A percentile compares a stretch with the other conserved stretches of the same genome.
Evolutionary conservation across 1,139 yeast genomes (phyloP).

Genomic region (Taphrina populina): DNA sequence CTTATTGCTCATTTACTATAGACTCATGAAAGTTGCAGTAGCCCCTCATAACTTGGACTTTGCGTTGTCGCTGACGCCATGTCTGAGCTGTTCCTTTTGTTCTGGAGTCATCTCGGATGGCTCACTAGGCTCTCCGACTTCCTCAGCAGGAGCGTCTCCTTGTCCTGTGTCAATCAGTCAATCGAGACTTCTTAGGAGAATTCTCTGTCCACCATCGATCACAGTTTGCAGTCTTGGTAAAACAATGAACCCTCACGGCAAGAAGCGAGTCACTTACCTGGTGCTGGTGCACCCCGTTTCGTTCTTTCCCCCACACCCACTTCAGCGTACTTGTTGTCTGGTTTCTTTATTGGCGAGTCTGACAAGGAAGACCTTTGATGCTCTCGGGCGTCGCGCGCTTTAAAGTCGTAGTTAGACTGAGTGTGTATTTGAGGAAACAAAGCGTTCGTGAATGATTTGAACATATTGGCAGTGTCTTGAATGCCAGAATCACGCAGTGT

Average conservation of each 20-base stretch:
- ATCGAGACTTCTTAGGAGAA: neutral
- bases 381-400: constrained; percentile 1
- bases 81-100: constrained; percentile 23
- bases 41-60: constrained; percentile 1
- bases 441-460: constrained; percentile 18
- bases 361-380: neutral
- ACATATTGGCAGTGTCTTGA: neutral
- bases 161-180: constrained; percentile 2
- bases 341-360: constrained; percentile 20
- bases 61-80: neutral
- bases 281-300: constrained; percentile 28
- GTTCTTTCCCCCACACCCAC: constrained; percentile 32
- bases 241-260: no score
- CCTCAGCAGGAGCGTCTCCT: constrained; percentile 4
- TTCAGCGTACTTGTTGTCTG: constrained; percentile 19
- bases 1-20: no score
- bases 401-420: constrained; percentile 17
- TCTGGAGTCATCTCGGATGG: constrained; percentile 30
- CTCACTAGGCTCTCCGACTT: constrained; percentile 26
- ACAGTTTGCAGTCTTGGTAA: no score
- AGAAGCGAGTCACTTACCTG: no score
- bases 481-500: no score
- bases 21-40: no score
- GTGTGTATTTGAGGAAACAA: constrained; percentile 24
- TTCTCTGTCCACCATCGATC: no score